Evolutionary conservation across 176 grass and related monocot species (phyloP).

Genomic region (Elaeis guineensis): DNA sequence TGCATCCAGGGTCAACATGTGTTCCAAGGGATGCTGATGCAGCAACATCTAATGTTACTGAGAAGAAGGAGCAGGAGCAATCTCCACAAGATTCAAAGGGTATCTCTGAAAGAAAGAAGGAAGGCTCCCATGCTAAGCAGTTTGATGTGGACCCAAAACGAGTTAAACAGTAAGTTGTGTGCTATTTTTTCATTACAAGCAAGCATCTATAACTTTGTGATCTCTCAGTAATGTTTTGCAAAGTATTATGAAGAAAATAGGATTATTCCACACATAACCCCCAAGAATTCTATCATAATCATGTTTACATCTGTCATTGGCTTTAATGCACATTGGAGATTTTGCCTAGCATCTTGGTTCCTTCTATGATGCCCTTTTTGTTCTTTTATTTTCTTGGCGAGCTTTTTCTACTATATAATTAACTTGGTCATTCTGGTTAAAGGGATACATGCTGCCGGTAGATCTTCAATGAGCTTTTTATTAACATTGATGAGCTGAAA

Average conservation of each 20-base stretch:
- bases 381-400: no score
- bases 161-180: constrained; percentile 14
- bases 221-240: not conserved
- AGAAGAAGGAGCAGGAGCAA: constrained; percentile 6
- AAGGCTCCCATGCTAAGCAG: constrained; percentile 7
- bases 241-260: not conserved
- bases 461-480: no score
- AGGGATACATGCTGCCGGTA: no score
- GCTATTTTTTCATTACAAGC: not conserved
- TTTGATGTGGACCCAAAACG: constrained; percentile 10
- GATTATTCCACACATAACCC: not conserved
- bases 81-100: not conserved
- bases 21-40: not conserved
- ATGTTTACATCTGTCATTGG: no score
- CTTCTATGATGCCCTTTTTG: no score
- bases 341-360: no score
- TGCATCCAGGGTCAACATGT: not conserved
- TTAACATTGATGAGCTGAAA: no score
- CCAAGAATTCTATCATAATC: no score
- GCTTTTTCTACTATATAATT: no score
- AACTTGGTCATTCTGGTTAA: no score
- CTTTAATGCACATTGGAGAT: no score
- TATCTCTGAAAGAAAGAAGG: constrained; percentile 1
- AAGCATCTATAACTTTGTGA: not conserved
- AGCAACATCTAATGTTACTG: not conserved